A percentile compares a stretch with the other conserved stretches of the same genome.
Evolutionary conservation across 352 stramenopile species (phyloP).

Genomic region (Phytophthora capsici): DNA sequence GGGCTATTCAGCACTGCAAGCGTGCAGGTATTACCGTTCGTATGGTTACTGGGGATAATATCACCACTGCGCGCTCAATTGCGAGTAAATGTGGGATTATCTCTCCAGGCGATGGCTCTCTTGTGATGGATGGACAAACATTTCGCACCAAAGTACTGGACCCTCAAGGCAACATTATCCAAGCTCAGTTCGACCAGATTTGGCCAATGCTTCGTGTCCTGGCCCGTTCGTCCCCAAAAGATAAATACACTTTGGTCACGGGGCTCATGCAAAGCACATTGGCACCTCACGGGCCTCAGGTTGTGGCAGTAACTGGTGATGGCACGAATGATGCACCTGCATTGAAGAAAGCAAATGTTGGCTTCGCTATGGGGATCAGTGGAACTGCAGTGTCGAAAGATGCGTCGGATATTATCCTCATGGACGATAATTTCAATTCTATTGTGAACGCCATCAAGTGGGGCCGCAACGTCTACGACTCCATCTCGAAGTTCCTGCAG

Average conservation of each 20-base stretch:
- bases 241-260: constrained; percentile 64
- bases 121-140: constrained; percentile 60
- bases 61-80: constrained; percentile 47
- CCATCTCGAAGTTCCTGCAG: constrained; percentile 96
- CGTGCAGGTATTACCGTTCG: constrained; percentile 50
- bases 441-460: constrained; percentile 96
- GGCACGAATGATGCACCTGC: constrained; percentile 95
- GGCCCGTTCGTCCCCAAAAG: constrained; percentile 55
- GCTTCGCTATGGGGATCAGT: constrained; percentile 94
- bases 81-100: constrained; percentile 51
- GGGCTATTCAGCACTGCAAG: constrained; percentile 44
- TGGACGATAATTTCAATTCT: constrained; percentile 96
- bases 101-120: constrained; percentile 38
- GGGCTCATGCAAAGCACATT: constrained; percentile 57
- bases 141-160: constrained; percentile 56
- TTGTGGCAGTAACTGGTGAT: constrained; percentile 95
- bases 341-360: constrained; percentile 79
- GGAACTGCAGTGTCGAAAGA: constrained; percentile 95
- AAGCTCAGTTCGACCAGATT: constrained; percentile 62
- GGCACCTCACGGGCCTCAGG: constrained; percentile 59
- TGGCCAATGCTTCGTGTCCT: constrained; percentile 65
- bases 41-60: constrained; percentile 62
- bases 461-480: constrained; percentile 96
- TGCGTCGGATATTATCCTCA: constrained; percentile 94
- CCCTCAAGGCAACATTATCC: constrained; percentile 50